Base-by-base conservation (phyloP, 2,329 filamentous ascomycete genomes). In the Venturia asperata region DNA sequence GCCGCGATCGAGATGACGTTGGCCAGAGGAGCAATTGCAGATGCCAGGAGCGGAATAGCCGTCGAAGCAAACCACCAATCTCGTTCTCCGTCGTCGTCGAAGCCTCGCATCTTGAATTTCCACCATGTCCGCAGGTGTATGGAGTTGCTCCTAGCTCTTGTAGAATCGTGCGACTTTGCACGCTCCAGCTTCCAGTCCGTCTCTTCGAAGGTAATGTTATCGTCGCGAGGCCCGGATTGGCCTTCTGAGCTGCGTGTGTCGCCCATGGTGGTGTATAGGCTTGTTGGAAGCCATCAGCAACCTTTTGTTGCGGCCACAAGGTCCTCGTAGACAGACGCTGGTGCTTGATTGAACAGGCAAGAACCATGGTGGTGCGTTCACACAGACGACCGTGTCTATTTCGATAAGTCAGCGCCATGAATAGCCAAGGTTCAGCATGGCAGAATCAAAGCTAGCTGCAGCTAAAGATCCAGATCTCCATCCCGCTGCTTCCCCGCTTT, bases 1-100 rank as follows among this genome's bases (percentile, higher is more conserved):
- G 92, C 90, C 67, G 89, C 91, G 66, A 96, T 91, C 66, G 89
- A 93, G 76, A 94, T 89, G 39, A 94, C 87, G 66, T 92, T 96
- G 2, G 92, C 92, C 11, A 96, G 84, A 0, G 92, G 92, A 0
- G 91, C 91, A 2, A 94, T 83, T 0, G 92, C 91, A 42, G 91
- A 92, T 1, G 92, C 91, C 13, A 94, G 82, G 72, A 97, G 85
- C 60, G 89, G 90, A 68, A 92, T 81, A 3, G 78, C 79, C 0
- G 79, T 82, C 19, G 30, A 37, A 1, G 79, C 79, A 67, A 81
- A 73, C 80, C 80, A 82, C 79, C 79, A 81, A 62, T 78, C 75
- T 63, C 71, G 71, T 7, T 67, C 64, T 24, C 41, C 55, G 24
- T 64, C 65, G 45, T 66, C 65, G 42, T 66, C 62, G 24, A 60